Evolutionary conservation across 202 grass and related monocot genomes (phyloP).

Genomic region (Schoenoplectus triqueter): DNA sequence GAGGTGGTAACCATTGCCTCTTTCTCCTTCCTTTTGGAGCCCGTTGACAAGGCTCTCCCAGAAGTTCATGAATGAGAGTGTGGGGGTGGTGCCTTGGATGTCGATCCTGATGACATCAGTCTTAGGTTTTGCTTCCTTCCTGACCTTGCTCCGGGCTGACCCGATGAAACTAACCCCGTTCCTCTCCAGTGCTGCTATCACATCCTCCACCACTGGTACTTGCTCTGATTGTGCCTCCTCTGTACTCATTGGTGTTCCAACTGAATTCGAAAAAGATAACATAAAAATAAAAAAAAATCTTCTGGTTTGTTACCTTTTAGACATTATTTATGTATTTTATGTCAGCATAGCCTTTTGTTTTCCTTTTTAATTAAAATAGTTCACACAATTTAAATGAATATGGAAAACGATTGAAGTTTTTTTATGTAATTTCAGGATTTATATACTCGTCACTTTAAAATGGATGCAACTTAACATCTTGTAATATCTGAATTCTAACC

Average conservation of each 20-base stretch:
- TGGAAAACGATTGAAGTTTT: no score
- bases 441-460: no score
- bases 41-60: conserved; percentile 90
- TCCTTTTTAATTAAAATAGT: not conserved
- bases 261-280: not conserved
- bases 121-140: conserved; percentile 53
- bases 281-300: not conserved
- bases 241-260: conserved; percentile 40
- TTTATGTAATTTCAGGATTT: no score
- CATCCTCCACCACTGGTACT: conserved; percentile 68
- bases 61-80: conserved; percentile 57
- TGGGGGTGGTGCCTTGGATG: conserved; percentile 78
- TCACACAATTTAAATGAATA: not conserved
- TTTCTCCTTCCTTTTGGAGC: conserved; percentile 66
- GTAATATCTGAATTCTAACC: not conserved
- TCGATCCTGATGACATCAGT: conserved; percentile 67
- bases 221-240: conserved; percentile 43
- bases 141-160: conserved; percentile 47
- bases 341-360: not conserved
- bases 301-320: not conserved
- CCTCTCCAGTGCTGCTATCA: conserved; percentile 86
- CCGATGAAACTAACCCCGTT: conserved; percentile 81
- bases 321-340: not conserved
- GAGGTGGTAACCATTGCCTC: conserved; percentile 36
- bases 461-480: not conserved